Evolutionary conservation across 2,329 filamentous ascomycete genomes (phyloP), one percentile per base, ranked within the genome.

Genomic region (Curvularia spicifera): DNA sequence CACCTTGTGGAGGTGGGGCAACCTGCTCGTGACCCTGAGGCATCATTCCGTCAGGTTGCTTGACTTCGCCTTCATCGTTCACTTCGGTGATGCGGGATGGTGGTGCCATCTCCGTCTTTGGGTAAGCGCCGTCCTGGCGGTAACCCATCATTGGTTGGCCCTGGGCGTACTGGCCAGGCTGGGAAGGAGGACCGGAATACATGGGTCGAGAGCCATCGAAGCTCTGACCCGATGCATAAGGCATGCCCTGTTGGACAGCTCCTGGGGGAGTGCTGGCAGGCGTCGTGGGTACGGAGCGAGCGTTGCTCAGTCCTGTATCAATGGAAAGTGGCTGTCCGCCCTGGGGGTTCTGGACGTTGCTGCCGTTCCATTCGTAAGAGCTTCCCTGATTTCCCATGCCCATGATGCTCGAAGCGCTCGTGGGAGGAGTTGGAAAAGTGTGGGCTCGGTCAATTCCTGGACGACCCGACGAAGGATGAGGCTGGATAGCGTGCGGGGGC

Each of bases 401-500:
- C 80, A 88, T 92, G 45, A 96, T 87, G 77, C 92, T 91, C 0
- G 93, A 95, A n/a, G 93, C 91, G 75, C 91, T 97, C 0, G 93
- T 91, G 1, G 94, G 93, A 35, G 94, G 94, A 3, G 94, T 97
- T 3, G 94, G 93, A 78, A 97, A 97, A 1, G 93, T 96, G 76
- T 97, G 91, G 15, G 93, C 89, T 51, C 94, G 87, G 63, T 97
- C 93, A 46, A 76, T 55, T 6, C 86, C 83, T 7, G 93, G 93
- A 43, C 94, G 88, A 46, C 80, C 81, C 37, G 81, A 73, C 20
- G 81, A 79, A n/a, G 84, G 80, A 63, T 86, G 82, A 35, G 84
- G 81, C 50, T 87, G 85, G 71, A 91, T 87, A 26, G 83, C 80
- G 74, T 88, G 78, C n/a, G 84, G 82, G 43, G 86, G 86, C 69